Evolutionary conservation across 1,284 basidiomycete genomes (phyloP).

Genomic region (Paramarasmius palmivorus): DNA sequence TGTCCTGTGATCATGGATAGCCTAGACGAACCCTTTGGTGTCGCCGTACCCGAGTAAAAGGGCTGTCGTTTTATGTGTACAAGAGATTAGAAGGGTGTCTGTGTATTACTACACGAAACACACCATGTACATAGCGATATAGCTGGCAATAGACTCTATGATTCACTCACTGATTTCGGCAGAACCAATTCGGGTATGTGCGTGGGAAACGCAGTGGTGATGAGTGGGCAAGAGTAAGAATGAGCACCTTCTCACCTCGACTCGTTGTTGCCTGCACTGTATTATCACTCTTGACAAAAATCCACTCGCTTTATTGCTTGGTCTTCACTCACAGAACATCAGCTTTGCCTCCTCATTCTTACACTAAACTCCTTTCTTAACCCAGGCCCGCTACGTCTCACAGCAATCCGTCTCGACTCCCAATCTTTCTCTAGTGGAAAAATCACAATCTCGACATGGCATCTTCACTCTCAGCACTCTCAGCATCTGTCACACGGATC

Average conservation of each 20-base stretch:
- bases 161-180: too few species aligned
- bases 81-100: too few species aligned
- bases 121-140: too few species aligned
- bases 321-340: slow-evolving; percentile 3
- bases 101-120: too few species aligned
- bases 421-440: slow-evolving; percentile 1
- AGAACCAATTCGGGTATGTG: too few species aligned
- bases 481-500: slow-evolving; percentile 95
- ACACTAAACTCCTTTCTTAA: slow-evolving; percentile 21
- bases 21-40: too few species aligned
- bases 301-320: slow-evolving; percentile 5
- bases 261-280: not conserved
- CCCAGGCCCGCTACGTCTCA: slow-evolving; percentile 2
- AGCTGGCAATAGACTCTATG: too few species aligned
- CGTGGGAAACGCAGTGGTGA: not conserved
- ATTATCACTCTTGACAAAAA: slow-evolving; percentile 8
- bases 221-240: not conserved
- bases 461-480: slow-evolving; percentile 73
- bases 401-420: not conserved
- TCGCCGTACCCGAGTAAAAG: too few species aligned
- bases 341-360: slow-evolving; percentile 14
- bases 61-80: too few species aligned
- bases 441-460: slow-evolving; percentile 38
- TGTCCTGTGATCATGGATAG: too few species aligned
- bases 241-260: not conserved